A percentile compares a stretch with the other conserved stretches of the same genome.
Conservation (phyloP, 305 asterid genomes). For the Solanum hybrid region DNA sequence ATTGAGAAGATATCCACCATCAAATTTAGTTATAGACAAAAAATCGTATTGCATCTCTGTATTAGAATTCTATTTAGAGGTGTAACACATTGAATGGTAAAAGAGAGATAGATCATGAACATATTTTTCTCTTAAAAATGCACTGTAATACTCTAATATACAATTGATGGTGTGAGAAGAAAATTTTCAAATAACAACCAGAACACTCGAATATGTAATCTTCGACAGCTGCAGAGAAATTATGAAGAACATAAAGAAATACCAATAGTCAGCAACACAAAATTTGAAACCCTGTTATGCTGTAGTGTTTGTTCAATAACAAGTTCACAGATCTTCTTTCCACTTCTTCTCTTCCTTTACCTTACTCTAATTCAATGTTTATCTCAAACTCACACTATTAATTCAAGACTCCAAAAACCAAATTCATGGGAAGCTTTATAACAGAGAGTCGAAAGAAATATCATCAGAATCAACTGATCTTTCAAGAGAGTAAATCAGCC, state of each 20-base stretch:
- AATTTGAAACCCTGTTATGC: no score
- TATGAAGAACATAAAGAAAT: neutral
- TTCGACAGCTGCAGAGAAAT: neutral
- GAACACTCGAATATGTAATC: neutral
- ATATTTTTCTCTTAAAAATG: neutral
- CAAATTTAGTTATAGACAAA: neutral
- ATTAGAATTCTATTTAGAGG: neutral
- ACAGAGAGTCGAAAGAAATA: neutral
- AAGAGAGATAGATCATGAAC: neutral
- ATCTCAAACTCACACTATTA: neutral
- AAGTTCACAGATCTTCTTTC: neutral
- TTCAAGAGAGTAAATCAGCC: neutral
- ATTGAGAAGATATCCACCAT: neutral
- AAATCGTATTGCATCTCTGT: neutral
- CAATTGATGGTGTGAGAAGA: neutral
- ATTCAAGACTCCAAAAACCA: neutral
- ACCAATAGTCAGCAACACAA: no score
- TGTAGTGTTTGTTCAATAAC: neutral
- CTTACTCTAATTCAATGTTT: neutral
- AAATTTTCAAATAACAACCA: neutral
- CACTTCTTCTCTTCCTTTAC: neutral
- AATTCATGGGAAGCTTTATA: neutral
- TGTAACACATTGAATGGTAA: neutral
- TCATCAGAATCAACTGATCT: neutral
- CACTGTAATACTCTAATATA: neutral